Evolutionary conservation across 352 stramenopile species (phyloP).

Genomic region (Globisporangium spiculum): DNA sequence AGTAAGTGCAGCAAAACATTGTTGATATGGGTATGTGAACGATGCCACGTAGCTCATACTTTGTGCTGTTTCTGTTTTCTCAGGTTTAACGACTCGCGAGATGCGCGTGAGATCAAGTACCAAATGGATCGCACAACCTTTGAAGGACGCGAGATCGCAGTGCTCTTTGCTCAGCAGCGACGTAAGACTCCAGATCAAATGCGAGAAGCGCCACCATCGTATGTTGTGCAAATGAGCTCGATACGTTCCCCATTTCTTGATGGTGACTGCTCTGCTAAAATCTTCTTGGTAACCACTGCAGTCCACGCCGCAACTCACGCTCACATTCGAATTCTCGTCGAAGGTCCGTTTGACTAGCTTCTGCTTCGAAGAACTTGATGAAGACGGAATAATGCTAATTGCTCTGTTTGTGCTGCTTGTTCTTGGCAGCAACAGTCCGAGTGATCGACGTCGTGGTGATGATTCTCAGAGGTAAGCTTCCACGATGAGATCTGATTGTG

Average conservation of each 20-base stretch:
- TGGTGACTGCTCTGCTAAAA: neutral
- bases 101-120: constrained; percentile 70
- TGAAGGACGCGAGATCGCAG: constrained; percentile 67
- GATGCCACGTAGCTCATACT: neutral
- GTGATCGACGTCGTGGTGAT: neutral
- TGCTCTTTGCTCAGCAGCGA: constrained; percentile 75
- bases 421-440: neutral
- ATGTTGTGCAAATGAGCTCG: neutral
- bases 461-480: constrained; percentile 1
- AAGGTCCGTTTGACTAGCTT: constrained; percentile 6
- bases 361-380: too few relatives aligned
- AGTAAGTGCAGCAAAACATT: constrained; percentile 26
- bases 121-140: constrained; percentile 70
- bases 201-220: constrained; percentile 27
- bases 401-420: neutral
- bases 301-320: constrained; percentile 22
- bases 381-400: neutral
- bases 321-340: constrained; percentile 14
- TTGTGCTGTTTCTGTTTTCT: neutral
- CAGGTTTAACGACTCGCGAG: constrained; percentile 54
- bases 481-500: neutral
- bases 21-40: neutral
- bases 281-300: neutral
- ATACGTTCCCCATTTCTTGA: neutral
- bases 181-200: constrained; percentile 80